Evolutionary conservation across 2,329 filamentous ascomycete genomes (phyloP).

Genomic region (Penicillium sp.): DNA sequence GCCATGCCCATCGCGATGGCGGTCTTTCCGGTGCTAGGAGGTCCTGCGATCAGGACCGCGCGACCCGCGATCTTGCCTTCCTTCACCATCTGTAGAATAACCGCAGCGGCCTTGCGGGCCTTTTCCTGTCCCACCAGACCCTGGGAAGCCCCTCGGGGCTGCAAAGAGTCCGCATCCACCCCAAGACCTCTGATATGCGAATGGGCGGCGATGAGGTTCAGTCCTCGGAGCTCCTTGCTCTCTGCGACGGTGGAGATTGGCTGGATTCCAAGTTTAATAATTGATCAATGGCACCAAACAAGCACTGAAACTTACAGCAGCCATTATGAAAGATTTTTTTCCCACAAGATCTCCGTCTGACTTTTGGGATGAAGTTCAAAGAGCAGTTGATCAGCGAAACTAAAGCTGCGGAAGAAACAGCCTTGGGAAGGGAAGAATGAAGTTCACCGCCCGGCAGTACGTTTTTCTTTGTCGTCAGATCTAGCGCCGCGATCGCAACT

Average conservation of each 20-base stretch:
- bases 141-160: slow-evolving; percentile 81
- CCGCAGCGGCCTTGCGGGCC: slow-evolving; percentile 91
- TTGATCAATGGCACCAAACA: not conserved
- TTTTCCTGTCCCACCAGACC: slow-evolving; percentile 95
- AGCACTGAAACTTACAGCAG: slow-evolving; percentile 33
- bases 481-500: not conserved
- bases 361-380: not conserved
- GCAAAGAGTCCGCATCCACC: slow-evolving; percentile 86
- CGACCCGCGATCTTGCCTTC: slow-evolving; percentile 97
- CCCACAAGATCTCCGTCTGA: not conserved
- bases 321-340: slow-evolving; percentile 28
- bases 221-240: slow-evolving; percentile 89
- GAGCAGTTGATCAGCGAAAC: not conserved
- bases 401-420: slow-evolving; percentile 3
- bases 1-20: slow-evolving; percentile 99
- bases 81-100: slow-evolving; percentile 98
- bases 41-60: slow-evolving; percentile 90
- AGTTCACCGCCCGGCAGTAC: slow-evolving; percentile 32
- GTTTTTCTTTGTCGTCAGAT: not conserved
- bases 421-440: not conserved
- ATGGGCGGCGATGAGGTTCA: slow-evolving; percentile 97
- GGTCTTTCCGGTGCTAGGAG: slow-evolving; percentile 96
- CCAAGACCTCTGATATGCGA: slow-evolving; percentile 96
- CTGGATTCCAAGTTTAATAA: slow-evolving; percentile 35
- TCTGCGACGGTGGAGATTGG: slow-evolving; percentile 83